Conservation (phyloP, 371 early-diverging fungal species). For the Globomyces sp. region DNA sequence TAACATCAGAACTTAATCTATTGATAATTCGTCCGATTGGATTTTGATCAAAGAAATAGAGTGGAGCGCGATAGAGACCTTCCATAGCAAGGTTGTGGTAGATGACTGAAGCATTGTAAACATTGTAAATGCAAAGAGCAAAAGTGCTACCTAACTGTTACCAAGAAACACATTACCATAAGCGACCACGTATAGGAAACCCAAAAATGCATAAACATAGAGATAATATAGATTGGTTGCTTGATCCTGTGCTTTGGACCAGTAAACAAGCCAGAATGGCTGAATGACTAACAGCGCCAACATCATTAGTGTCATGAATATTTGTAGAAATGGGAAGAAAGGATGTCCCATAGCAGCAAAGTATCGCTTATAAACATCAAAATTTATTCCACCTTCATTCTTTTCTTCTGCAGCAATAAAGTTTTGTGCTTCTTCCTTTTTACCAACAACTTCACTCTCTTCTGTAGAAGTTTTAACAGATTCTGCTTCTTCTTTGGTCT, state of each 20-base stretch:
- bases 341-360: slow-evolving; percentile 22
- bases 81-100: slow-evolving; percentile 62
- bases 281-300: not conserved
- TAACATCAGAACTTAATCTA: slow-evolving; percentile 68
- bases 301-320: slow-evolving; percentile 6
- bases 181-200: not conserved
- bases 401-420: slow-evolving; percentile 62
- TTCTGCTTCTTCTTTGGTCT: not conserved
- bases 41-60: slow-evolving; percentile 81
- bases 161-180: not conserved
- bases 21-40: slow-evolving; percentile 84
- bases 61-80: slow-evolving; percentile 66
- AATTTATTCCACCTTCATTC: slow-evolving; percentile 66
- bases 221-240: not conserved
- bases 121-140: not conserved
- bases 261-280: slow-evolving; percentile 8
- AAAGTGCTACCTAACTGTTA: too few relatives aligned
- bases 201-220: not conserved
- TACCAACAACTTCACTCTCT: not conserved
- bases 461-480: not conserved
- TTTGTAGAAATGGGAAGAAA: not conserved
- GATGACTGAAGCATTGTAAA: slow-evolving; percentile 6
- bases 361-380: slow-evolving; percentile 47
- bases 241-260: not conserved
- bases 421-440: slow-evolving; percentile 11